Evolutionary conservation across 371 early-diverging fungal species (phyloP).

Genomic region (Nematocida homosporus): DNA sequence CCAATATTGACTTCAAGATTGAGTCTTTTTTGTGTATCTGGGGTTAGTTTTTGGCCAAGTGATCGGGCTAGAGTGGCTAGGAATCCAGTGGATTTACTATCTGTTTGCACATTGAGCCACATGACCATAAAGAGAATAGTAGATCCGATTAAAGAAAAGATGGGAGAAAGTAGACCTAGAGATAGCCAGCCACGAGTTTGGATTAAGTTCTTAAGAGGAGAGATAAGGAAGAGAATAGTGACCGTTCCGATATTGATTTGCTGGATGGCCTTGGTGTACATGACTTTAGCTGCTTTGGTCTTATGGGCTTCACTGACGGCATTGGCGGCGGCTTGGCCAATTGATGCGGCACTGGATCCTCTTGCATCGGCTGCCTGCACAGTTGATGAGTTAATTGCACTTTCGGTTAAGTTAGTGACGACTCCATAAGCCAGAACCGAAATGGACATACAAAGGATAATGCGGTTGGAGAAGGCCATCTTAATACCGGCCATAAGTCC

Average conservation of each 20-base stretch:
- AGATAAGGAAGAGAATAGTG: slow-evolving; percentile 63
- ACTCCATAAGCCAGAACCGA: slow-evolving; percentile 67
- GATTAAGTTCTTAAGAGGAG: slow-evolving; percentile 61
- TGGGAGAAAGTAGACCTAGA: slow-evolving; percentile 64
- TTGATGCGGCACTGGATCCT: slow-evolving; percentile 52
- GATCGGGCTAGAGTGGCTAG: slow-evolving; percentile 14
- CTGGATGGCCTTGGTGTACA: slow-evolving; percentile 51
- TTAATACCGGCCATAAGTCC: slow-evolving; percentile 63
- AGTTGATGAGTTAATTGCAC: slow-evolving; percentile 58
- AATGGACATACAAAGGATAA: slow-evolving; percentile 62
- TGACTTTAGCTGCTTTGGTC: slow-evolving; percentile 40
- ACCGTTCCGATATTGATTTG: slow-evolving; percentile 61
- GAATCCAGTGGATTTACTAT: background rate
- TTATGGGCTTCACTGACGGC: background rate
- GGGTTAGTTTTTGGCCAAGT: slow-evolving; percentile 6
- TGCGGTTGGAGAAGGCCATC: slow-evolving; percentile 61
- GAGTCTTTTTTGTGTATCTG: background rate
- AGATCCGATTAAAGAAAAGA: slow-evolving; percentile 41
- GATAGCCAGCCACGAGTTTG: slow-evolving; percentile 62
- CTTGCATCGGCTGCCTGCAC: slow-evolving; percentile 24
- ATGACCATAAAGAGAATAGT: slow-evolving; percentile 5
- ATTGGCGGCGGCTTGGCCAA: no score
- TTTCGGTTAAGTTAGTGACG: slow-evolving; percentile 64
- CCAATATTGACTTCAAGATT: slow-evolving; percentile 41
- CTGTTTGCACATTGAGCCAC: slow-evolving; percentile 14